Evolutionary conservation across 2,329 filamentous ascomycete species (phyloP).

Genomic region (Setomelanomma holmii): DNA sequence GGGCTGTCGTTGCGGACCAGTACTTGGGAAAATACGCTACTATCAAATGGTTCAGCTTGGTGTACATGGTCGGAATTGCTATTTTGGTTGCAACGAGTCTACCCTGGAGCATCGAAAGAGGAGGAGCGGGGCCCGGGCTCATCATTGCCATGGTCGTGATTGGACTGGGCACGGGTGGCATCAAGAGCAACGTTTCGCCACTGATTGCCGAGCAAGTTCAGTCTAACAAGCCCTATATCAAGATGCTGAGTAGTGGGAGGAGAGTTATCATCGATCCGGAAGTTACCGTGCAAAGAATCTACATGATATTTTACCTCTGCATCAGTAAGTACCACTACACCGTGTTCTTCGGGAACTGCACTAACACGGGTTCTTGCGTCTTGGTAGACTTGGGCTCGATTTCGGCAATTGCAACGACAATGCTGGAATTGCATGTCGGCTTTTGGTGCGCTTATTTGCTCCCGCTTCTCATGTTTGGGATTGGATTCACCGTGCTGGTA

Average conservation of each 20-base stretch:
- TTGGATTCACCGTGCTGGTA: slow-evolving; percentile 63
- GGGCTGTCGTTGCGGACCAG: slow-evolving; percentile 68
- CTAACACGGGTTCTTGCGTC: slow-evolving; percentile 7
- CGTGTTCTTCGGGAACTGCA: not conserved
- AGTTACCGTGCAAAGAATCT: slow-evolving; percentile 56
- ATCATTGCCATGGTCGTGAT: slow-evolving; percentile 70
- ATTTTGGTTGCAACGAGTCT: slow-evolving; percentile 71
- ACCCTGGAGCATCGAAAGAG: slow-evolving; percentile 66
- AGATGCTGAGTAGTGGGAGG: slow-evolving; percentile 47
- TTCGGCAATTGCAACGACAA: slow-evolving; percentile 71
- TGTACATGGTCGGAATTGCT: slow-evolving; percentile 71
- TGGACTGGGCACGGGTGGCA: slow-evolving; percentile 78
- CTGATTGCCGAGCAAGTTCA: slow-evolving; percentile 58
- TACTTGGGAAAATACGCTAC: slow-evolving; percentile 74
- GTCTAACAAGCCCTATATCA: slow-evolving; percentile 51
- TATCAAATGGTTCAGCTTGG: slow-evolving; percentile 69
- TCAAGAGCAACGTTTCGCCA: slow-evolving; percentile 77
- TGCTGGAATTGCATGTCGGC: slow-evolving; percentile 72
- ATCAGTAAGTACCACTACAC: slow-evolving; percentile 49
- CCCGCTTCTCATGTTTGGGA: slow-evolving; percentile 69
- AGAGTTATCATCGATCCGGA: slow-evolving; percentile 55
- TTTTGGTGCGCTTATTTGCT: slow-evolving; percentile 74
- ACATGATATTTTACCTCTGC: slow-evolving; percentile 72
- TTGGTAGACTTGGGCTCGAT: slow-evolving; percentile 69
- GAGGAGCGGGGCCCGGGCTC: slow-evolving; percentile 69